phyloP scores from a whole-genome alignment of 1,284 basidiomycete species.

The Apiotrichum domesticum region DNA sequence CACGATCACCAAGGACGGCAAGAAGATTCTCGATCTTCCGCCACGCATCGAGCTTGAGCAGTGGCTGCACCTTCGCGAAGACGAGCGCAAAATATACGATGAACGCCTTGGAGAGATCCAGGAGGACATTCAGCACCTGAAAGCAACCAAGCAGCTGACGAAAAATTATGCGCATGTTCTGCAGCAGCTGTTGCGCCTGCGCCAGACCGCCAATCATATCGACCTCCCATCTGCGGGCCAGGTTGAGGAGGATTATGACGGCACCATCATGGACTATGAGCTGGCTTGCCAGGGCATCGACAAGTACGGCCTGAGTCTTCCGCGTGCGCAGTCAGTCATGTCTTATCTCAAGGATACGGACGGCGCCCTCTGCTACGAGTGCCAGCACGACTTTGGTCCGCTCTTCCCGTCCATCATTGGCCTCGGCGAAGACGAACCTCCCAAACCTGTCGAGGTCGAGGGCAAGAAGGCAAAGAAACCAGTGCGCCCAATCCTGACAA shows the following conservation, averaged over 20 bases:
- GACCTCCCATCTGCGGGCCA: slow-evolving; percentile 65
- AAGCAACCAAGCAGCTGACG: slow-evolving; percentile 72
- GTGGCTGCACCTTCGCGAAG: slow-evolving; percentile 72
- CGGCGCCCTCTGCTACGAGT: slow-evolving; percentile 81
- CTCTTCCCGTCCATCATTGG: slow-evolving; percentile 48
- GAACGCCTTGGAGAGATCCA: slow-evolving; percentile 57
- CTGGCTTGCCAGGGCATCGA: slow-evolving; percentile 68
- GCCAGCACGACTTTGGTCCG: slow-evolving; percentile 66
- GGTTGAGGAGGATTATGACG: slow-evolving; percentile 48
- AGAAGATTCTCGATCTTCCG: slow-evolving; percentile 77
- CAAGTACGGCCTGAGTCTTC: slow-evolving; percentile 69
- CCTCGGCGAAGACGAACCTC: slow-evolving; percentile 51
- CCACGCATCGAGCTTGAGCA: slow-evolving; percentile 78
- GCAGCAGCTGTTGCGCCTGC: slow-evolving; percentile 87
- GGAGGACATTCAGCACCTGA: slow-evolving; percentile 57
- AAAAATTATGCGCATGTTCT: slow-evolving; percentile 97
- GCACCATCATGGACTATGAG: slow-evolving; percentile 66
- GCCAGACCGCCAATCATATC: slow-evolving; percentile 96
- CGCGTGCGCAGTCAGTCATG: slow-evolving; percentile 72
- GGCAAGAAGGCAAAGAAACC: slow-evolving; percentile 35
- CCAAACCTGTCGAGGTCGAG: slow-evolving; percentile 18
- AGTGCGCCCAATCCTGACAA: slow-evolving; percentile 61
- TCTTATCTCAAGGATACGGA: slow-evolving; percentile 73
- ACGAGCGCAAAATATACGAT: slow-evolving; percentile 82
- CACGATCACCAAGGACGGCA: slow-evolving; percentile 70